phyloP scores from a whole-genome alignment of 2,329 filamentous ascomycete genomes.

The Zopfia rhizophila region DNA sequence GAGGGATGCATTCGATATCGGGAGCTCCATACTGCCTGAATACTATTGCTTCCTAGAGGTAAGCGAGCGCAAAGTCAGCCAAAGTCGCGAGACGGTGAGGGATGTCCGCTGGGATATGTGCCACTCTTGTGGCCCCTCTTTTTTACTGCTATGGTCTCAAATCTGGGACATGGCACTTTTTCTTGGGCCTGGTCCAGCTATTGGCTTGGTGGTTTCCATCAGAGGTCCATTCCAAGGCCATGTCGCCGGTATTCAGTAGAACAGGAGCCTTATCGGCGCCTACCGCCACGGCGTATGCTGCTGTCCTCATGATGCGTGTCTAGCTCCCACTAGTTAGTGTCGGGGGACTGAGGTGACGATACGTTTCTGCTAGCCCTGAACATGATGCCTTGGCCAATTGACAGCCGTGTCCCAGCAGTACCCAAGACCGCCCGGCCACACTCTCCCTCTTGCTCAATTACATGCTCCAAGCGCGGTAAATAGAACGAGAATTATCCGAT shows the following conservation, averaged over 20 bases:
- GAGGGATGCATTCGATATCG: no score
- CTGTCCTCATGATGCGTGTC: constrained; percentile 24
- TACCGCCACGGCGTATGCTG: constrained; percentile 23
- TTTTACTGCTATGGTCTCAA: no score
- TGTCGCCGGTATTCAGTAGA: constrained; percentile 43
- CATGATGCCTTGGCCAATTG: constrained; percentile 14
- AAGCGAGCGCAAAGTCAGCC: no score
- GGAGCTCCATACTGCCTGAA: no score
- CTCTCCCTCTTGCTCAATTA: constrained; percentile 8
- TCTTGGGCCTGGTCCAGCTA: background rate
- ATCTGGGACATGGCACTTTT: constrained; percentile 6
- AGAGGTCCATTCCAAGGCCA: constrained; percentile 40
- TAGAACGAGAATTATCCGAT: constrained; percentile 20
- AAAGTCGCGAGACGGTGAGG: no score
- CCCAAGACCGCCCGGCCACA: constrained; percentile 5
- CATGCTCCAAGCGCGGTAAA: constrained; percentile 20
- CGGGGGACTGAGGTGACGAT: constrained; percentile 16
- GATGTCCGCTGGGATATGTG: no score
- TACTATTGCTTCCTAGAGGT: no score
- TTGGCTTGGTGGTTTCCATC: constrained; percentile 15
- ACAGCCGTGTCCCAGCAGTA: constrained; percentile 2
- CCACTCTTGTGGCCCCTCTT: no score
- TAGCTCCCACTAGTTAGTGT: constrained; percentile 10
- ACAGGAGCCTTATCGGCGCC: constrained; percentile 31
- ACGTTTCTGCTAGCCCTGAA: constrained; percentile 12